Percentiles rank a stretch among this genome's conserved stretches.
Conservation (phyloP, 129 eudicot species). For the Chrysanthemum seticuspe region DNA sequence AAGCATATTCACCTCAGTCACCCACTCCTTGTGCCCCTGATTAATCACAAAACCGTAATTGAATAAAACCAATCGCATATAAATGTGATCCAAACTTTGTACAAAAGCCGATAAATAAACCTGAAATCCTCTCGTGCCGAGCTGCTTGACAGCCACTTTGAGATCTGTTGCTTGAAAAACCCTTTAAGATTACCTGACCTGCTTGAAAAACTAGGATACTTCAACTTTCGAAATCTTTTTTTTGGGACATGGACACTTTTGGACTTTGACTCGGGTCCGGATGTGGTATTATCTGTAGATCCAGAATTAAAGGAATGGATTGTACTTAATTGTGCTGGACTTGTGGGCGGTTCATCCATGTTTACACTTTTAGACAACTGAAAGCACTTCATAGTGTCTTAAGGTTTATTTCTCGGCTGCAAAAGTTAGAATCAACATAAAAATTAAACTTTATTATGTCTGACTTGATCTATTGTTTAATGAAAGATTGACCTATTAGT, state of each 20-base stretch:
- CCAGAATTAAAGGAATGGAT: conserved; percentile 41
- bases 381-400: conserved; percentile 61
- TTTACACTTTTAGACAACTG: conserved; percentile 42
- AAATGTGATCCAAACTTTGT: too few relatives aligned
- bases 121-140: conserved; percentile 86
- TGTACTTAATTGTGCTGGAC: conserved; percentile 32
- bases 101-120: conserved; percentile 10
- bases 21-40: too few relatives aligned
- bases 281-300: conserved; percentile 43
- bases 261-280: conserved; percentile 57
- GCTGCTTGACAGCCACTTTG: conserved; percentile 83
- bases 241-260: conserved; percentile 51
- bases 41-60: too few relatives aligned
- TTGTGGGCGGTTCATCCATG: conserved; percentile 46
- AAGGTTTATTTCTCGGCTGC: background rate
- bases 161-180: conserved; percentile 65
- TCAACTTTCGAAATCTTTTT: conserved; percentile 44
- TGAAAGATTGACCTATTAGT: too few relatives aligned
- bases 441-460: too few relatives aligned
- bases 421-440: background rate
- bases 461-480: too few relatives aligned
- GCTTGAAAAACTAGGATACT: conserved; percentile 50
- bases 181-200: conserved; percentile 60
- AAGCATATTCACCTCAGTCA: too few relatives aligned
- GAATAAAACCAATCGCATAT: too few relatives aligned